These are phyloP conservation scores for Penicillium odoratum DNA, from an alignment of 495 filamentous ascomycete species.

Conservation along the genomic window DNA sequence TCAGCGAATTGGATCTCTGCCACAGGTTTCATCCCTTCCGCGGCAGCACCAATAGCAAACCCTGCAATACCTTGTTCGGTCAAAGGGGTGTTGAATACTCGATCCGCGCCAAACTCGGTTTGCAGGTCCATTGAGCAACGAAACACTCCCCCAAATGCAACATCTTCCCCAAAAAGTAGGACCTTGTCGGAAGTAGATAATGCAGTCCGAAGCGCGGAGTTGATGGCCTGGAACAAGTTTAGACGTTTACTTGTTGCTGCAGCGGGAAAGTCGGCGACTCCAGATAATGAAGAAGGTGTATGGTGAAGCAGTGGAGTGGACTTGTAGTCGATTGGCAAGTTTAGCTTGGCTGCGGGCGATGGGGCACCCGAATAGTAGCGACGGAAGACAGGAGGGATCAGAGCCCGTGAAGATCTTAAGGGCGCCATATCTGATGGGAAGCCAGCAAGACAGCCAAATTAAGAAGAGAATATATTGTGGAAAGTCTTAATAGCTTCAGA, in stretches of 20 bases:
- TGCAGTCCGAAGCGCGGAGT: conserved; percentile 79
- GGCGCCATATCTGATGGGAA: not conserved
- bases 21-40: conserved; percentile 88
- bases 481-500: not conserved
- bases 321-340: conserved; percentile 86
- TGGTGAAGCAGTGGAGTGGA: conserved; percentile 80
- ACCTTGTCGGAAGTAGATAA: conserved; percentile 83
- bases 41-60: conserved; percentile 86
- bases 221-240: conserved; percentile 81
- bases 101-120: conserved; percentile 78
- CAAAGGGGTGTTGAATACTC: conserved; percentile 96
- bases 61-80: conserved; percentile 94
- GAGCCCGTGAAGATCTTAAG: not conserved
- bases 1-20: conserved; percentile 99
- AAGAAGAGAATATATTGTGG: not conserved
- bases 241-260: conserved; percentile 73
- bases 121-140: conserved; percentile 90
- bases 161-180: conserved; percentile 93
- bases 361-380: conserved; percentile 9
- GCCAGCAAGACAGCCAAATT: too few species aligned
- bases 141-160: conserved; percentile 96
- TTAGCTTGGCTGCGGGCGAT: conserved; percentile 45
- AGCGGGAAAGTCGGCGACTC: conserved; percentile 57
- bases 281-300: conserved; percentile 62
- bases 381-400: not conserved